phyloP scores from a whole-genome alignment of 257 asterid species.

The Primulina tabacum region DNA sequence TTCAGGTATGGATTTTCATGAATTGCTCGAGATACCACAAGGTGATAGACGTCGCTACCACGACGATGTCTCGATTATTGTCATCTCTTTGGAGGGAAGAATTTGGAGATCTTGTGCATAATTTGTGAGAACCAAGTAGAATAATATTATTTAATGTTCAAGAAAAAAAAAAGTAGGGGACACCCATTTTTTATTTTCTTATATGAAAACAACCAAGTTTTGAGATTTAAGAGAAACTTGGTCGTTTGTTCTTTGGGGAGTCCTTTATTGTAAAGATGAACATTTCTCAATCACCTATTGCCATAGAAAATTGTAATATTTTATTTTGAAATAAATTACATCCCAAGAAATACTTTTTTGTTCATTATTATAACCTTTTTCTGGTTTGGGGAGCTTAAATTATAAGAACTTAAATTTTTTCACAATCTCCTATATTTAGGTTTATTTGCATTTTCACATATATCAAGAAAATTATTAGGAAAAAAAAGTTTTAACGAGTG shows the following conservation, averaged over 20 bases:
- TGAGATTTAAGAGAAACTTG: constrained; percentile 37
- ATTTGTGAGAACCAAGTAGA: constrained; percentile 28
- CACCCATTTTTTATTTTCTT: constrained; percentile 50
- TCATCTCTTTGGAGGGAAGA: constrained; percentile 93
- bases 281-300: constrained; percentile 25
- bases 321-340: constrained; percentile 38
- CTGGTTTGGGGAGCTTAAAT: background rate
- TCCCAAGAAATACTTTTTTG: constrained; percentile 25
- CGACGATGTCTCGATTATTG: constrained; percentile 93
- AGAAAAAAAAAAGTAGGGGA: constrained; percentile 15
- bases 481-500: too few relatives aligned
- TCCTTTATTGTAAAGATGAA: constrained; percentile 35
- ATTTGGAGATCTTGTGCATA: constrained; percentile 95
- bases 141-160: constrained; percentile 22
- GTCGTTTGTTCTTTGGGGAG: constrained; percentile 32
- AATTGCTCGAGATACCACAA: constrained; percentile 88
- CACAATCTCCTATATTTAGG: too few relatives aligned
- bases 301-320: constrained; percentile 35
- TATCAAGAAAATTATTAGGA: too few relatives aligned
- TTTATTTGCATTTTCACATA: too few relatives aligned
- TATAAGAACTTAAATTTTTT: too few relatives aligned
- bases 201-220: constrained; percentile 36
- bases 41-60: constrained; percentile 96
- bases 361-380: background rate
- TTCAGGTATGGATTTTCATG: constrained; percentile 90